Evolutionary conservation across 139 green algal genomes (phyloP).

Genomic region (Pleodorina starrii): DNA sequence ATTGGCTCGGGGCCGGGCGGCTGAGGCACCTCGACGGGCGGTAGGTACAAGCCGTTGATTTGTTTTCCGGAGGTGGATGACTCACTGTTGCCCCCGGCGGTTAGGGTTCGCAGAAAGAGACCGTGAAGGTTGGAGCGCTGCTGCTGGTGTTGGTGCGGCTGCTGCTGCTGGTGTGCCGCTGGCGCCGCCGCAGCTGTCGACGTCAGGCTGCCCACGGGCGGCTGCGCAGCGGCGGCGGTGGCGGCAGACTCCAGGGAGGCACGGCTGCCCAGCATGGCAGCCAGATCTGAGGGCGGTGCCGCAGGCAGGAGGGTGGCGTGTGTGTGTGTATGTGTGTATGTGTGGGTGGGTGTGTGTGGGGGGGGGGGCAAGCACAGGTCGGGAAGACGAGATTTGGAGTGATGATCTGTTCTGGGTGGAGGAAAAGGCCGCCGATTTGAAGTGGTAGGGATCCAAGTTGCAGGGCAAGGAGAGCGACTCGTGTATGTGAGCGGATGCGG

Average conservation of each 20-base stretch:
- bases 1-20: too few relatives aligned
- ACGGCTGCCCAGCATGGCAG: not conserved
- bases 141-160: not conserved
- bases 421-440: too few relatives aligned
- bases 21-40: not conserved
- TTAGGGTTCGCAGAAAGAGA: not conserved
- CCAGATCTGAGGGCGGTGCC: not conserved
- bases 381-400: too few relatives aligned
- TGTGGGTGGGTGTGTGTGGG: too few relatives aligned
- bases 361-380: too few relatives aligned
- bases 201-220: not conserved
- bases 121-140: conserved; percentile 7
- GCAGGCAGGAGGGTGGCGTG: too few relatives aligned
- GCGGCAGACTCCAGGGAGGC: not conserved
- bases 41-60: not conserved
- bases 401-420: too few relatives aligned
- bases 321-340: too few relatives aligned
- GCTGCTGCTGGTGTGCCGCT: not conserved
- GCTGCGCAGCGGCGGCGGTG: not conserved
- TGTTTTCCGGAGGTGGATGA: not conserved
- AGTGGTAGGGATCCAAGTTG: too few relatives aligned
- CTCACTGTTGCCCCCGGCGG: not conserved
- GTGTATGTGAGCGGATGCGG: too few relatives aligned
- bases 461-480: too few relatives aligned
- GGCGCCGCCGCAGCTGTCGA: not conserved